Evolutionary conservation across 2,329 filamentous ascomycete species (phyloP), one percentile per base, ranked within the genome.

Genomic region (Arthrobotrys iridis): DNA sequence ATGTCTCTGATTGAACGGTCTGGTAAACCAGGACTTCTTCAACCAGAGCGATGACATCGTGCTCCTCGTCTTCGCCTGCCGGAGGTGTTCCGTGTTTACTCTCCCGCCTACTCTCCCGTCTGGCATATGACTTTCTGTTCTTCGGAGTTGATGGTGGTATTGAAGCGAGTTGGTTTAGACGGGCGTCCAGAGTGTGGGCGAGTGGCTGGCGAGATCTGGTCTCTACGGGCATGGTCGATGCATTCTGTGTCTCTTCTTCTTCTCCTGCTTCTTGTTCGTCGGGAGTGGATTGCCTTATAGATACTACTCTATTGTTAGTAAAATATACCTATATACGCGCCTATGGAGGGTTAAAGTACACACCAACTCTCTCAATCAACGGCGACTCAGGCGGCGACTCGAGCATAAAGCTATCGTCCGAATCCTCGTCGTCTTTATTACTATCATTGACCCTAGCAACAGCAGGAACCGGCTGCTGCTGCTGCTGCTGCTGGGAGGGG

Each of bases 351-450:
- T 37, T 20, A 26, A 20, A 13, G 30, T n/a, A 46, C 64, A 8
- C 35, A 72, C 50, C n/a, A 7, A 40, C 24, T 58, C 37, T 71
- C 18, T 50, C 37, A 26, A 22, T 40, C 13, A 74, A 11, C 4
- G 70, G 70, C 6, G 70, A 62, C 4, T 74, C 52, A 8, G 70
- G 70, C 6, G 70, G 70, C 4, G 70, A 74, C 13, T 66, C 70
- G 18, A 74, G 70, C 5, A 20, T 55, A 62, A 74, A 74, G 18
- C 62, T 67, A 24, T 74, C 60, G 11, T 68, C 64, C 10, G 57
- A 50, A n/a, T 70, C 65, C 37, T 22, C 45, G 26, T 13, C 35
- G 22, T 70, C 22, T n/a, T n/a, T n/a, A 15, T 35, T 24, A 26
- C 18, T 13, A 26, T 62, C 2, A 28, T 60, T 22, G 13, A 24